These are phyloP conservation scores for Kwoniella europaea DNA, from an alignment of 768 basidiomycete genomes.

Conservation along the genomic window DNA sequence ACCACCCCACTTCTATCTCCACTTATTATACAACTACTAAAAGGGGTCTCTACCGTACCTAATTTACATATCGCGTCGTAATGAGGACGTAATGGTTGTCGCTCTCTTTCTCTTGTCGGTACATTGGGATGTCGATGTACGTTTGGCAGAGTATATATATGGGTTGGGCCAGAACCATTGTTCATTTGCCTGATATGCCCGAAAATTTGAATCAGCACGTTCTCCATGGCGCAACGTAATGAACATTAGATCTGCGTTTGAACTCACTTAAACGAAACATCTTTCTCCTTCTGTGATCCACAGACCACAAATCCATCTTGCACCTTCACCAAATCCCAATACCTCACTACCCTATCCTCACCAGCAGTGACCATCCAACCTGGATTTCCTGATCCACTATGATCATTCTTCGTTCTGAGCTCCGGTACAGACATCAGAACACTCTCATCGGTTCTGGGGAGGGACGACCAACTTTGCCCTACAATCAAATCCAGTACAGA, in stretches of 20 bases:
- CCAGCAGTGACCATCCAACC: slow-evolving; percentile 88
- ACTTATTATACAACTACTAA: slow-evolving; percentile 87
- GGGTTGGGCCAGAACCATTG: slow-evolving; percentile 54
- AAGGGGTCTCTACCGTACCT: slow-evolving; percentile 86
- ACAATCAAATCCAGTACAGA: slow-evolving; percentile 34
- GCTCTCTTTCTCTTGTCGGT: slow-evolving; percentile 78
- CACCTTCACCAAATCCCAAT: slow-evolving; percentile 81
- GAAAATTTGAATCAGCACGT: not conserved
- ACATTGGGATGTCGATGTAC: slow-evolving; percentile 58
- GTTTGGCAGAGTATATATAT: slow-evolving; percentile 26
- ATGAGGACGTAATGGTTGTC: slow-evolving; percentile 81
- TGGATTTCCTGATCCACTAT: slow-evolving; percentile 44
- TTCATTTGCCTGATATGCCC: slow-evolving; percentile 19
- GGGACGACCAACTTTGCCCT: slow-evolving; percentile 34
- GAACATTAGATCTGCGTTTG: not conserved
- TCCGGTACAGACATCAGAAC: slow-evolving; percentile 61
- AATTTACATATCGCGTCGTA: slow-evolving; percentile 88
- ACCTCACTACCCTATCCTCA: slow-evolving; percentile 81
- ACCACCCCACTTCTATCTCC: slow-evolving; percentile 87
- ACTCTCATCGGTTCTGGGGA: slow-evolving; percentile 56
- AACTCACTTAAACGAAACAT: slow-evolving; percentile 73
- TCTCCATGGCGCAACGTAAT: no score
- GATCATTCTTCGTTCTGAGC: slow-evolving; percentile 33
- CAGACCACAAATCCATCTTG: slow-evolving; percentile 79
- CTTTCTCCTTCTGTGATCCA: slow-evolving; percentile 74